phyloP scores from a whole-genome alignment of 2,329 filamentous ascomycete species.

The Ascochyta clinopodiicola region DNA sequence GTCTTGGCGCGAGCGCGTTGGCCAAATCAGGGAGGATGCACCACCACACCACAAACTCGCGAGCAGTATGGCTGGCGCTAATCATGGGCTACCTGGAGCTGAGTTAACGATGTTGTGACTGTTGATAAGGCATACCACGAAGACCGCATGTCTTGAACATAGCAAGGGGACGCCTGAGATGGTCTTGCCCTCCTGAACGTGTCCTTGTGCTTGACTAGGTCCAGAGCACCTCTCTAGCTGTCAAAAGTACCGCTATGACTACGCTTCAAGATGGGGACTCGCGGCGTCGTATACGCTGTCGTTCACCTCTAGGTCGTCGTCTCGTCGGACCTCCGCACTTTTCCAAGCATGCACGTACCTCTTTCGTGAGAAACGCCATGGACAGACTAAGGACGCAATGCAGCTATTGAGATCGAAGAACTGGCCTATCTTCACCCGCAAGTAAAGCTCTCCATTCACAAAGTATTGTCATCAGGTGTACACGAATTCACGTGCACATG shows the following conservation, averaged over 20 bases:
- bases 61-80: background rate
- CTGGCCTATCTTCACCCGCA: too few species aligned
- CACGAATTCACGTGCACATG: constrained; percentile 6
- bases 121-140: background rate
- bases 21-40: constrained; percentile 24
- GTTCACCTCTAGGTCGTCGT: too few species aligned
- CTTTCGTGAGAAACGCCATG: too few species aligned
- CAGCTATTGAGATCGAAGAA: too few species aligned
- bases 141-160: background rate
- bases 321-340: background rate
- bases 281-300: too few species aligned
- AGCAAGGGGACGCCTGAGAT: too few species aligned
- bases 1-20: constrained; percentile 37
- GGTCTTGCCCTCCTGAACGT: too few species aligned
- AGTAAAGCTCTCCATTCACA: too few species aligned
- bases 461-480: background rate
- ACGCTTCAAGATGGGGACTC: too few species aligned
- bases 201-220: too few species aligned
- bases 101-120: background rate
- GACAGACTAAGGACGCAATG: background rate
- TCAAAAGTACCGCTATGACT: too few species aligned
- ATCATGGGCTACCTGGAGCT: background rate
- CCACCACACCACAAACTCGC: constrained; percentile 4
- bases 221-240: too few species aligned
- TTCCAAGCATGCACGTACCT: background rate